These are phyloP conservation scores for Tirmania nivea DNA, from an alignment of 495 filamentous ascomycete species.

Conservation along the genomic window DNA sequence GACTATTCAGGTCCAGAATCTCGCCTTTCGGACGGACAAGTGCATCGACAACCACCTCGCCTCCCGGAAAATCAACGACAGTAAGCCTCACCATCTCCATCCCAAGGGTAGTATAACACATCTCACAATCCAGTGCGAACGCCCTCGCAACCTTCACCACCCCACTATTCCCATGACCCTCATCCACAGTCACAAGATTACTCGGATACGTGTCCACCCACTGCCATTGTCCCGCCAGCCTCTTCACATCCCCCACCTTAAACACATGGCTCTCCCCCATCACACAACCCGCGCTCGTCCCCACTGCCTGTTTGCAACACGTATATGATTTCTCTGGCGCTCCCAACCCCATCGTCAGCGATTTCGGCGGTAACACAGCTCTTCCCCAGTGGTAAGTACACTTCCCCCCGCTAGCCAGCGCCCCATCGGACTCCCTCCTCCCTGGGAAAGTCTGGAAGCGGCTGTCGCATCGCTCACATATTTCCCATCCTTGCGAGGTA, in stretches of 20 bases:
- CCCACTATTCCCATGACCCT: neutral
- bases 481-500: slow-evolving; percentile 52
- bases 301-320: slow-evolving; percentile 56
- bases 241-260: slow-evolving; percentile 53
- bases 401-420: slow-evolving; percentile 47
- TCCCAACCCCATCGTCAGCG: slow-evolving; percentile 21
- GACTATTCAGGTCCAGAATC: slow-evolving; percentile 72
- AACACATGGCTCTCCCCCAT: slow-evolving; percentile 57
- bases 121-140: slow-evolving; percentile 82
- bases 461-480: slow-evolving; percentile 64
- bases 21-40: slow-evolving; percentile 68
- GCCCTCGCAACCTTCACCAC: slow-evolving; percentile 17
- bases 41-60: slow-evolving; percentile 54
- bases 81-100: slow-evolving; percentile 79
- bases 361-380: slow-evolving; percentile 29
- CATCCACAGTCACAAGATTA: slow-evolving; percentile 1
- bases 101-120: slow-evolving; percentile 78
- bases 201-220: slow-evolving; percentile 33
- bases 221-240: slow-evolving; percentile 54
- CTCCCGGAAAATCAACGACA: slow-evolving; percentile 63
- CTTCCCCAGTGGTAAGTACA: slow-evolving; percentile 64
- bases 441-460: slow-evolving; percentile 89
- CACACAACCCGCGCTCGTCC: slow-evolving; percentile 50
- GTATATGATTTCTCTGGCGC: slow-evolving; percentile 37
- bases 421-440: slow-evolving; percentile 56